Percentiles rank a stretch among this genome's conserved stretches.
Evolutionary conservation across 768 basidiomycete species (phyloP).

Genomic region (Lyophyllum shimeji): DNA sequence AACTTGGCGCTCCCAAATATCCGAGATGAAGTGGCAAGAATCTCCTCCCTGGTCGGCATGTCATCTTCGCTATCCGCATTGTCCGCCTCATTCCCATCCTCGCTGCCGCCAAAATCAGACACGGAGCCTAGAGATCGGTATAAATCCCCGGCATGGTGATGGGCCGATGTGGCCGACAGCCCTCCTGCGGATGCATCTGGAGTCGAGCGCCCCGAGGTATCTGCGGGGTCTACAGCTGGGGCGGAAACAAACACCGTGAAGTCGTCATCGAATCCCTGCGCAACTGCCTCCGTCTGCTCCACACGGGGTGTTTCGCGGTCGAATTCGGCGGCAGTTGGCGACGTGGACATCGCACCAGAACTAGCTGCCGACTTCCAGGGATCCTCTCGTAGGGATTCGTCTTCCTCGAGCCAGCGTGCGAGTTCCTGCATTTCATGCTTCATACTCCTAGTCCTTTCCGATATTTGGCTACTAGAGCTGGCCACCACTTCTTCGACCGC

Average conservation of each 20-base stretch:
- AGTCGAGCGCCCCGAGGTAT: slow-evolving; percentile 23
- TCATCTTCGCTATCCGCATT: slow-evolving; percentile 27
- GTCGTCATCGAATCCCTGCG: slow-evolving; percentile 69
- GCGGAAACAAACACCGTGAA: slow-evolving; percentile 76
- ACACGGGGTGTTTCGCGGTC: not conserved
- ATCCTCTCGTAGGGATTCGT: slow-evolving; percentile 32
- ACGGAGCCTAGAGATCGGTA: slow-evolving; percentile 59
- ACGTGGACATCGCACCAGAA: slow-evolving; percentile 25
- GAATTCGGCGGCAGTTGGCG: slow-evolving; percentile 23
- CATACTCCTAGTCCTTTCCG: slow-evolving; percentile 32
- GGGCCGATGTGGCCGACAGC: slow-evolving; percentile 16
- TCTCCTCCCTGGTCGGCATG: slow-evolving; percentile 49
- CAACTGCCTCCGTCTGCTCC: slow-evolving; percentile 2
- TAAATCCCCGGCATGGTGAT: slow-evolving; percentile 21
- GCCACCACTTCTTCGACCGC: slow-evolving; percentile 17
- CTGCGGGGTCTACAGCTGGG: slow-evolving; percentile 23
- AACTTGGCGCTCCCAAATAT: slow-evolving; percentile 43
- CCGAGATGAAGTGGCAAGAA: slow-evolving; percentile 43
- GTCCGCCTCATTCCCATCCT: slow-evolving; percentile 27
- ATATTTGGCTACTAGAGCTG: slow-evolving; percentile 19
- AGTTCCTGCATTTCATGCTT: slow-evolving; percentile 58
- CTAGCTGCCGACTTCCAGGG: slow-evolving; percentile 40
- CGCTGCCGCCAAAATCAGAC: slow-evolving; percentile 56
- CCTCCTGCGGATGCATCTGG: slow-evolving; percentile 20
- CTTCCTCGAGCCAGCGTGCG: slow-evolving; percentile 61